Conservation (phyloP, 768 basidiomycete genomes). For the Calocybe gangraenosa region DNA sequence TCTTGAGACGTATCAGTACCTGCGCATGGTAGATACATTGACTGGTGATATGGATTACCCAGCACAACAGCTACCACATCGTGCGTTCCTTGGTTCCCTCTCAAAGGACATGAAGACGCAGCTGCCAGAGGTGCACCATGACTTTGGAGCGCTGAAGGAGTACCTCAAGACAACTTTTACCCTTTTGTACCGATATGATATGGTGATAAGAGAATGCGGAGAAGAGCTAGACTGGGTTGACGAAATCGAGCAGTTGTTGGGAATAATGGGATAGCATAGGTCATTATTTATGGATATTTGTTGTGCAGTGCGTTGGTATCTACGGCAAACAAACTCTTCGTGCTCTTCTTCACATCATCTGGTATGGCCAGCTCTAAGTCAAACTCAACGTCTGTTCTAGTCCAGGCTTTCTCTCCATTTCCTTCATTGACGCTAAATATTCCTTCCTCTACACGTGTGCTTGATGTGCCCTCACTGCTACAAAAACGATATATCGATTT, state of each 20-base stretch:
- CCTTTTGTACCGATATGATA: constrained; percentile 33
- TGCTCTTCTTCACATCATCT: constrained; percentile 5
- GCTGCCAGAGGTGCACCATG: constrained; percentile 15
- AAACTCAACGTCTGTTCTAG: constrained; percentile 28
- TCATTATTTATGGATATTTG: too few relatives aligned
- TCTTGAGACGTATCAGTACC: constrained; percentile 17
- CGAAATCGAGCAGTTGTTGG: too few relatives aligned
- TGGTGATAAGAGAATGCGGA: constrained; percentile 31
- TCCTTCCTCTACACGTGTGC: constrained; percentile 24
- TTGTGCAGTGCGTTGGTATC: too few relatives aligned
- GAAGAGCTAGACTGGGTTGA: constrained; percentile 26
- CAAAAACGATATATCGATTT: constrained; percentile 30
- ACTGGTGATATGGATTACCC: constrained; percentile 22
- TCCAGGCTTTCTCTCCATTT: constrained; percentile 37
- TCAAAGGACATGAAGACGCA: constrained; percentile 1
- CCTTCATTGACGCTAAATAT: constrained; percentile 29
- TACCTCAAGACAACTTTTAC: constrained; percentile 33
- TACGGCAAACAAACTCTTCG: too few relatives aligned
- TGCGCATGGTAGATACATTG: constrained; percentile 13
- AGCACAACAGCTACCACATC: constrained; percentile 29
- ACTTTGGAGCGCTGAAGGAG: constrained; percentile 21
- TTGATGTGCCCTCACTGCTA: constrained; percentile 28
- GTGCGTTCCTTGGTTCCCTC: constrained; percentile 19
- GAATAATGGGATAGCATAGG: too few relatives aligned
- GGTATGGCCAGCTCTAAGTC: constrained; percentile 8